Percentiles rank a stretch among this genome's conserved stretches.
These are phyloP conservation scores for Trichoderma cornu-damae DNA, from an alignment of 2,329 filamentous ascomycete genomes.

Conservation along the genomic window DNA sequence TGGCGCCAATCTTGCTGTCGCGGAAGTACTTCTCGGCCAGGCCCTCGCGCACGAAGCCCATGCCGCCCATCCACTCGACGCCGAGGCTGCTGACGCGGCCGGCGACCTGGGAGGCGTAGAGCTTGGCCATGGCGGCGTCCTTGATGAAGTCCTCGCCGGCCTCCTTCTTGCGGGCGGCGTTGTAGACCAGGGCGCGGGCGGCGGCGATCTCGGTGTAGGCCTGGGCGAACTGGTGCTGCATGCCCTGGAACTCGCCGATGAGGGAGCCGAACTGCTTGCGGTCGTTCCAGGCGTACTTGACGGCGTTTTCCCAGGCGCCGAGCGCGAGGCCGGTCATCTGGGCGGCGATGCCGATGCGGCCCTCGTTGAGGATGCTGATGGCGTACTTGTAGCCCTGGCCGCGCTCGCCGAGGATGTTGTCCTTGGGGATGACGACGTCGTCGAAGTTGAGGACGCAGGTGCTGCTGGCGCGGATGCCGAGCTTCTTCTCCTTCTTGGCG, in stretches of 20 bases:
- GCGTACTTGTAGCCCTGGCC: constrained; percentile 98
- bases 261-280: constrained; percentile 92
- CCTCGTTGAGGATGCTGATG: constrained; percentile 89
- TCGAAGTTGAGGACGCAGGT: constrained; percentile 98
- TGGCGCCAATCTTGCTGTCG: constrained; percentile 97
- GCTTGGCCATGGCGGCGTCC: constrained; percentile 97
- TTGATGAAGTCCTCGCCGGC: constrained; percentile 90
- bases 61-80: constrained; percentile 98
- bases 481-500: constrained; percentile 99
- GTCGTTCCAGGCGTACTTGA: constrained; percentile 93
- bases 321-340: constrained; percentile 98
- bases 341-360: constrained; percentile 93
- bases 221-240: constrained; percentile 98
- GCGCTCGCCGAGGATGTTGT: constrained; percentile 80
- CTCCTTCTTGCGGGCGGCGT: constrained; percentile 96
- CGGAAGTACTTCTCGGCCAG: constrained; percentile 97
- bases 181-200: constrained; percentile 88
- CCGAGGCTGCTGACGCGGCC: constrained; percentile 78
- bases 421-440: constrained; percentile 84
- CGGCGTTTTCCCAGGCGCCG: constrained; percentile 92
- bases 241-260: constrained; percentile 95
- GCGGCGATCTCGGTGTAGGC: constrained; percentile 90
- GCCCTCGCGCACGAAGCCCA: constrained; percentile 96
- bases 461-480: constrained; percentile 91
- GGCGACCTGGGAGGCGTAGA: constrained; percentile 90